These are phyloP conservation scores for Graphiopsis chlorocephala DNA, from an alignment of 2,329 filamentous ascomycete genomes.

Conservation along the genomic window DNA sequence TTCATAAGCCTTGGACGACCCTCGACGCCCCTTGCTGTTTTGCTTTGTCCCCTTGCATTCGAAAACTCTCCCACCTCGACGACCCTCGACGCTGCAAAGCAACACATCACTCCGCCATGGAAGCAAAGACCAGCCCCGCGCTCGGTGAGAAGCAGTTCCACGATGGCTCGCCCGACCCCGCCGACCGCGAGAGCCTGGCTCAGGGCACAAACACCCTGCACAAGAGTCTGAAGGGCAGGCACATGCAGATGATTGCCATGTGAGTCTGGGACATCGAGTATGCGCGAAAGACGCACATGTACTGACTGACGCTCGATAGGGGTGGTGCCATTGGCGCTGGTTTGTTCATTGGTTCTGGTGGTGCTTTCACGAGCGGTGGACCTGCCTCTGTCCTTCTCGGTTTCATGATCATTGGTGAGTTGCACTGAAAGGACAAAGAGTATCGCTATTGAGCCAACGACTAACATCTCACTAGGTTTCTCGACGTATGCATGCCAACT, in stretches of 20 bases:
- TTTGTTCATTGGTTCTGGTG: slow-evolving; percentile 30
- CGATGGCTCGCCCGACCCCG: slow-evolving; percentile 5
- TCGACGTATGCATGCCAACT: not conserved
- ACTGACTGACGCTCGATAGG: not conserved
- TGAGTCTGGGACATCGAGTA: slow-evolving; percentile 1
- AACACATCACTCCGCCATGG: not conserved
- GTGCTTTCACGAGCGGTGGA: slow-evolving; percentile 31
- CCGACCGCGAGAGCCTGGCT: not conserved
- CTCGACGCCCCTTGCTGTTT: not conserved
- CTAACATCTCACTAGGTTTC: slow-evolving; percentile 1
- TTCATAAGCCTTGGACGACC: slow-evolving; percentile 7
- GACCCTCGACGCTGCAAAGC: not conserved
- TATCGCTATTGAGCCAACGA: not conserved
- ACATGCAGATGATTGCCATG: slow-evolving; percentile 40
- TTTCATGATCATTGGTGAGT: slow-evolving; percentile 38
- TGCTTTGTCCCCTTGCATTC: not conserved
- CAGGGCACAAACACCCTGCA: slow-evolving; percentile 21
- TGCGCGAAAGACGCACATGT: not conserved
- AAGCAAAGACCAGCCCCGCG: not conserved
- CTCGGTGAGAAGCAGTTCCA: slow-evolving; percentile 11
- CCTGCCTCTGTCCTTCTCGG: slow-evolving; percentile 34
- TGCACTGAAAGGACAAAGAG: not conserved
- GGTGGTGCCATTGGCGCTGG: slow-evolving; percentile 32
- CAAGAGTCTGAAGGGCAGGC: slow-evolving; percentile 31
- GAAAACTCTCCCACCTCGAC: not conserved